These are phyloP conservation scores for Pseudomonodictys pantanalensis DNA, from an alignment of 495 filamentous ascomycete genomes.

Conservation along the genomic window DNA sequence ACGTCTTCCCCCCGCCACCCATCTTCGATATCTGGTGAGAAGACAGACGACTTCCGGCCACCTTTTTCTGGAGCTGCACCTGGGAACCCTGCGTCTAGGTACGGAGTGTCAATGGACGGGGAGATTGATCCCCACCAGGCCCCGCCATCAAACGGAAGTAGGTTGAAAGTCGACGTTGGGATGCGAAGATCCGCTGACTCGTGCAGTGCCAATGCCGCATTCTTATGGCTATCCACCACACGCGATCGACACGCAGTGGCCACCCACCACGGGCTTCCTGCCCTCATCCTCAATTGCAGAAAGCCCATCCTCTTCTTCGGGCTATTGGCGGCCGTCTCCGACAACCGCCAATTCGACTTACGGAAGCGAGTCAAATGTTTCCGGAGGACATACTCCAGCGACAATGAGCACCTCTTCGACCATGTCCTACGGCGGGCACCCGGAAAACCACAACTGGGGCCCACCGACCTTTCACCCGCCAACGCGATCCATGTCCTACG, in stretches of 20 bases:
- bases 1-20: slow-evolving; percentile 32
- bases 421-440: slow-evolving; percentile 24
- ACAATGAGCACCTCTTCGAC: slow-evolving; percentile 28
- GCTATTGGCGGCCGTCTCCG: slow-evolving; percentile 29
- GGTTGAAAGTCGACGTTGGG: background rate
- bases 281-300: slow-evolving; percentile 26
- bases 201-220: slow-evolving; percentile 23
- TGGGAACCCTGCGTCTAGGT: slow-evolving; percentile 7
- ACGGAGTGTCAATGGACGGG: slow-evolving; percentile 4
- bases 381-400: slow-evolving; percentile 27
- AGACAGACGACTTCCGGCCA: slow-evolving; percentile 27
- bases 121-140: slow-evolving; percentile 20
- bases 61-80: slow-evolving; percentile 4
- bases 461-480: slow-evolving; percentile 15
- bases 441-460: slow-evolving; percentile 21
- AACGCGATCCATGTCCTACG: slow-evolving; percentile 39
- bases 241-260: slow-evolving; percentile 30
- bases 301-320: slow-evolving; percentile 23
- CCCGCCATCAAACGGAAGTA: slow-evolving; percentile 15
- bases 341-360: slow-evolving; percentile 26
- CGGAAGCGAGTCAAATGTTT: slow-evolving; percentile 31
- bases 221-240: slow-evolving; percentile 23
- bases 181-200: slow-evolving; percentile 1
- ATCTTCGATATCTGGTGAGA: slow-evolving; percentile 11
- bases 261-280: slow-evolving; percentile 10